Evolutionary conservation across 495 filamentous ascomycete species (phyloP), one percentile per base, ranked within the genome.

Genomic region (Penicillium angulare): DNA sequence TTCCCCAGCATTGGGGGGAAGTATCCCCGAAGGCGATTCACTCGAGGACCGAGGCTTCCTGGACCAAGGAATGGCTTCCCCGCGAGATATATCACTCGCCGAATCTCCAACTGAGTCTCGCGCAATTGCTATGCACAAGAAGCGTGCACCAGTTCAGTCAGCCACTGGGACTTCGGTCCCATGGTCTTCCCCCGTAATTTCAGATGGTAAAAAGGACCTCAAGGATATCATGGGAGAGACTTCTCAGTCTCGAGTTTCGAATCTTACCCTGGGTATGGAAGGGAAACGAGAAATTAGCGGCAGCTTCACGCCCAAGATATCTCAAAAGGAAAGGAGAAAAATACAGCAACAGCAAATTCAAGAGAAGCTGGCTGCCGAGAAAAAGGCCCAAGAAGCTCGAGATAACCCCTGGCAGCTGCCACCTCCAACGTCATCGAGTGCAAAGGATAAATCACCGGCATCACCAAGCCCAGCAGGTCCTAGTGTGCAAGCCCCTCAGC

Each of bases 251-350:
- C 67, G 66, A 20, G 81, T 82, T 5, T 96, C 90, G 0, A 85
- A 82, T 27, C 72, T 96, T 2, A 87, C 90, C 0, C 71, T 86
- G n/a, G 89, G 77, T 0, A 76, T 96, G 43, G 79, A 81, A 6
- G 50, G 50, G 20, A 53, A 82, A 64, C 63, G 63, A 47, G 65
- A 73, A 43, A 60, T 50, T 55, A 67, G 61, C 43, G 57, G 57
- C 49, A 62, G 56, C 29, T 62, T 67, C 33, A 47, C 72, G 49
- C 38, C 71, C 63, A 65, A 95, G 83, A 55, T 95, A 34, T 93
- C 90, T 1, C 93, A 97, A 55, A 92, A 90, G 61, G 92, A 96
- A 61, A 83, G 90, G 9, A 96, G 96, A 71, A 89, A 81, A 61
- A 79, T 88, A 40, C 83, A 89, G 55, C 84, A 89, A 53, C 81